phyloP scores from a whole-genome alignment of 2,329 filamentous ascomycete species.

The Harringtonia lauricola region DNA sequence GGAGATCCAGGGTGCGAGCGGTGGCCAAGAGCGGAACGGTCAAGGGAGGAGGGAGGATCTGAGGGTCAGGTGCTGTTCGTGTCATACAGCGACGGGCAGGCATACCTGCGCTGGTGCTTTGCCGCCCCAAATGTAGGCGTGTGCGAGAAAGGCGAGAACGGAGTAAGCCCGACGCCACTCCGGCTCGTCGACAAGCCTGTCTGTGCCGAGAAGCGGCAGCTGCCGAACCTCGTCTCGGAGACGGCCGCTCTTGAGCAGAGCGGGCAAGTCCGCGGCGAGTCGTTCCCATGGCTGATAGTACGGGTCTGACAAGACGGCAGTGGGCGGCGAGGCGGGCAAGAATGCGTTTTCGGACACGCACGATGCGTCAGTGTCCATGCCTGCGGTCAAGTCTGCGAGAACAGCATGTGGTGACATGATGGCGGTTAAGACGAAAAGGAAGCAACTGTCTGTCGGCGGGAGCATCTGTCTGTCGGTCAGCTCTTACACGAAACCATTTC shows the following conservation, averaged over 20 bases:
- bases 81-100: neutral
- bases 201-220: constrained; percentile 60
- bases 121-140: constrained; percentile 86
- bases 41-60: constrained; percentile 58
- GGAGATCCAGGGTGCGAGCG: constrained; percentile 65
- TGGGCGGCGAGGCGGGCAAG: constrained; percentile 59
- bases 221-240: constrained; percentile 52
- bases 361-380: too few relatives aligned
- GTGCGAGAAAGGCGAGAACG: constrained; percentile 66
- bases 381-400: too few relatives aligned
- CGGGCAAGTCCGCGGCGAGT: constrained; percentile 55
- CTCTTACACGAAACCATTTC: too few relatives aligned
- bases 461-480: too few relatives aligned
- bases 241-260: constrained; percentile 50
- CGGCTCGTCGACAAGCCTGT: constrained; percentile 47
- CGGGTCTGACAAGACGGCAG: constrained; percentile 50
- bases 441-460: too few relatives aligned
- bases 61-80: neutral
- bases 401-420: constrained; percentile 1
- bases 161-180: constrained; percentile 79
- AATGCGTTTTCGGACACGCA: constrained; percentile 59
- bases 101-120: constrained; percentile 60
- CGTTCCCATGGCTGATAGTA: constrained; percentile 78
- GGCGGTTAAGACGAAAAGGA: neutral
- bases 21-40: constrained; percentile 65